These are phyloP conservation scores for Arthrobotrys entomopaga DNA, from an alignment of 2,329 filamentous ascomycete species.

Conservation along the genomic window DNA sequence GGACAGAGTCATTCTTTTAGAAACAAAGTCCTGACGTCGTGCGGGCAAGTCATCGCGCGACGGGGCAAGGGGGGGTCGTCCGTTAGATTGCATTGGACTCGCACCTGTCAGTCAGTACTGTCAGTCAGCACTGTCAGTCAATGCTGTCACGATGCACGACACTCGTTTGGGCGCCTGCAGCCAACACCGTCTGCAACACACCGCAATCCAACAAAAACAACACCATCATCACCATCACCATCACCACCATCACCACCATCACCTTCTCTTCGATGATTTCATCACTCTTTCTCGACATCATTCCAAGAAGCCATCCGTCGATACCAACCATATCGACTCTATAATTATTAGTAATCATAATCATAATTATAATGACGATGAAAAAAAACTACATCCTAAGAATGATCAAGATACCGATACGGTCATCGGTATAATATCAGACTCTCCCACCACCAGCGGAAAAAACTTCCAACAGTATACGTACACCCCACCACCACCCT, in stretches of 20 bases:
- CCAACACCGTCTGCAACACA: conserved; percentile 9
- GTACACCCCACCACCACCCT: not conserved
- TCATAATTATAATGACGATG: no score
- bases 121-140: not conserved
- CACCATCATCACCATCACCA: not conserved
- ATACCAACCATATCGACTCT: no score
- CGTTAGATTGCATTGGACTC: no score
- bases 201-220: not conserved
- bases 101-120: no score
- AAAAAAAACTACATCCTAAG: no score
- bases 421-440: conserved; percentile 10
- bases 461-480: conserved; percentile 11
- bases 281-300: no score
- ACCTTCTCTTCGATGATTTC: no score
- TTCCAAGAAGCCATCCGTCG: no score
- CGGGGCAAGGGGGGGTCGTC: conserved; percentile 1
- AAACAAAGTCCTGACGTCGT: no score
- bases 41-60: not conserved
- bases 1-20: no score
- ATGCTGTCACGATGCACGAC: not conserved
- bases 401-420: not conserved
- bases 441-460: conserved; percentile 6
- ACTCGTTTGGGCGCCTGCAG: conserved; percentile 1
- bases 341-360: no score
- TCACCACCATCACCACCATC: not conserved